Percentiles rank a stretch among this genome's conserved stretches.
These are phyloP conservation scores for Rhizopus delemar DNA, from an alignment of 371 early-diverging fungal species.

Conservation along the genomic window DNA sequence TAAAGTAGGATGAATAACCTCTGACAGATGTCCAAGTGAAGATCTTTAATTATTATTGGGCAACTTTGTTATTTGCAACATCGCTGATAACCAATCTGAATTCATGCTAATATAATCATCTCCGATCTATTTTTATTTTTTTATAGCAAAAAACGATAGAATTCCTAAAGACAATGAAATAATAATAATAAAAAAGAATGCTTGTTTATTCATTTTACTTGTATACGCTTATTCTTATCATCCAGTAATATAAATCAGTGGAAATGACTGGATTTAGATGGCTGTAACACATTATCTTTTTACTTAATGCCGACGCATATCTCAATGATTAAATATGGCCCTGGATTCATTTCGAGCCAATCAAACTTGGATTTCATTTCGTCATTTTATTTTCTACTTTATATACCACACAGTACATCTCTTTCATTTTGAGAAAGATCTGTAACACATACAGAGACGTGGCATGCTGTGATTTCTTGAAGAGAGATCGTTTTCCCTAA, in stretches of 20 bases:
- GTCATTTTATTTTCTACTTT: neutral
- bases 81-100: constrained; percentile 1
- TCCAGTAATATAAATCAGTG: too few species aligned
- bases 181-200: neutral
- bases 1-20: neutral
- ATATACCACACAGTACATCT: neutral
- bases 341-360: constrained; percentile 4
- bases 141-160: neutral
- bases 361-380: constrained; percentile 4
- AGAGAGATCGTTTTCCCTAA: too few species aligned
- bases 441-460: too few species aligned
- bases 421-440: too few species aligned
- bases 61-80: neutral
- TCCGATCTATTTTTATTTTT: constrained; percentile 3
- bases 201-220: neutral
- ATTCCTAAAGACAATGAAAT: neutral
- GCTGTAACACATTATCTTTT: neutral
- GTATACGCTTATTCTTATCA: neutral
- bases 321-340: constrained; percentile 2
- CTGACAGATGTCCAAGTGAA: neutral
- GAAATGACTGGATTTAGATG: neutral
- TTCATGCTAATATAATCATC: constrained; percentile 6
- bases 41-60: too few species aligned
- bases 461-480: too few species aligned
- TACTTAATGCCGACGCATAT: neutral